Evolutionary conservation across 495 filamentous ascomycete genomes (phyloP).

Genomic region (Penicillium daleae): DNA sequence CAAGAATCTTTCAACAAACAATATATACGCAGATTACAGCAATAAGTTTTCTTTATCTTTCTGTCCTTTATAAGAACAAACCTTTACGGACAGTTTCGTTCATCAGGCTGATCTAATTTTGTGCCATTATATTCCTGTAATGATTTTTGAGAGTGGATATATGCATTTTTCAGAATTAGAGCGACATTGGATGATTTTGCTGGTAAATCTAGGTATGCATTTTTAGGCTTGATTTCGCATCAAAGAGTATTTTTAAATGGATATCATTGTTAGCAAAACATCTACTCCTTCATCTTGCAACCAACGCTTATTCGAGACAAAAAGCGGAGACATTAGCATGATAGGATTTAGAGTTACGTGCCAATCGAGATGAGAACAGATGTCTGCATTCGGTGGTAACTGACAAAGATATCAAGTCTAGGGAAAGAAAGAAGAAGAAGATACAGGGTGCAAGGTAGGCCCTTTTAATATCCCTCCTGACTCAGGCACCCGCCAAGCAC

Average conservation of each 20-base stretch:
- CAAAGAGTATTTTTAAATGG: neutral
- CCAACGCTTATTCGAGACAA: no score
- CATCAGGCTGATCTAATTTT: neutral
- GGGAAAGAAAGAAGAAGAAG: no score
- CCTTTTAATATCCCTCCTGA: no score
- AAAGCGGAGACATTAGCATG: no score
- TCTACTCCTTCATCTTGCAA: no score
- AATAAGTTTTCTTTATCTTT: neutral
- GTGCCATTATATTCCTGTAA: neutral
- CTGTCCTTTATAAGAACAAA: neutral
- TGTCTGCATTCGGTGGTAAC: no score
- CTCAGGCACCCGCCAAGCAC: no score
- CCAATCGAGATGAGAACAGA: no score
- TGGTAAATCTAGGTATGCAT: neutral
- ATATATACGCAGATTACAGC: neutral
- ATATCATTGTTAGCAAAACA: neutral
- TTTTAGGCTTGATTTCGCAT: neutral
- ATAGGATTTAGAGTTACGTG: no score
- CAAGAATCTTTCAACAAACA: neutral
- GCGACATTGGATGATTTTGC: neutral
- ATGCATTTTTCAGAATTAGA: constrained; percentile 1
- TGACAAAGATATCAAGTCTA: no score
- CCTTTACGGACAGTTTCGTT: neutral
- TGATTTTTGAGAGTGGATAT: neutral
- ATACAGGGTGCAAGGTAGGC: no score